Evolutionary conservation across 805 yeast species (phyloP), one percentile per base, ranked within the genome.

Genomic region (Groenewaldozyma tartarivorans): DNA sequence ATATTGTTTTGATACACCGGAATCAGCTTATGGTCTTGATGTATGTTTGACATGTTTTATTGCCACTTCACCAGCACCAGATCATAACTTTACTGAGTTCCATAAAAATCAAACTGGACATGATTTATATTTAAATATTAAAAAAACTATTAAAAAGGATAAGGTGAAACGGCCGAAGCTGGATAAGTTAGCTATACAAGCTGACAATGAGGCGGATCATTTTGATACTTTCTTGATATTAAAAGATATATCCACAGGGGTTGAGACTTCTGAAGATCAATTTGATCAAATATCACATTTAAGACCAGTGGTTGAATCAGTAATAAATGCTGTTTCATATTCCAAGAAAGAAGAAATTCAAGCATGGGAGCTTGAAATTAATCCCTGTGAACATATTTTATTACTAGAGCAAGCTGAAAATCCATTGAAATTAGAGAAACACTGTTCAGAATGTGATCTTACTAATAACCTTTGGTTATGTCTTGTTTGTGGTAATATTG

Each of bases 321-420:
- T 85, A 2, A 49, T 79, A 37, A 58, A 54, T 4, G 69, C 88
- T 1, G 74, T 75, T 22, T 81, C 92, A 0, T 68, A 75, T 3
- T 66, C 72, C 17, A 68, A 67, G 40, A 67, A 71, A 32, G 74
- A 85, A 50, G 94, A 87, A 55, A 74, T 87, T 41, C 76, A 79
- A 52, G 79, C 94, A 1, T 92, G 99, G 99, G 90, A 86, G 56
- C 82, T 83, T 49, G 94, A 88, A 49, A 75, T 90, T 17, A 56
- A 69, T 11, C 76, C 95, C 0, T 92, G 98, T 57, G 72, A 66
- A 34, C 98, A 92, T 56, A 75, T 88, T 0, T 60, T 69, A 27
- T 67, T 66, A n/a, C 64, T 84, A 24, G 54, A 60, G 27, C 81
- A 77, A 46, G n/a, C n/a, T n/a, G 48, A 38, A 7, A 38, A 39